Evolutionary conservation across 306 rosid genomes (phyloP).

Genomic region (Ormosia semicastrata): DNA sequence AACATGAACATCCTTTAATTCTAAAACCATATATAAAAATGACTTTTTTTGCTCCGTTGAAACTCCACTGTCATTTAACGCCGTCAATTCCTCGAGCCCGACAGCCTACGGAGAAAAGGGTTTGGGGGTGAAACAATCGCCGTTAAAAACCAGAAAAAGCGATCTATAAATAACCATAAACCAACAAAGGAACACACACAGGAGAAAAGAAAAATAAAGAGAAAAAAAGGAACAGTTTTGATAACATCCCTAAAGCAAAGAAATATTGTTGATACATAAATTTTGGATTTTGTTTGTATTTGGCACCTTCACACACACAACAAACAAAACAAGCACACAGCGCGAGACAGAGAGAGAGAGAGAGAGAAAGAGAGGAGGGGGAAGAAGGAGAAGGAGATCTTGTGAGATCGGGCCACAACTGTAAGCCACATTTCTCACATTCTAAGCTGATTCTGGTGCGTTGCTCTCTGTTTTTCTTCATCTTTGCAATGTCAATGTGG

Average conservation of each 20-base stretch:
- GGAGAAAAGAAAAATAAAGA: not conserved
- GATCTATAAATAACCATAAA: conserved; percentile 48
- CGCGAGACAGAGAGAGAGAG: not conserved
- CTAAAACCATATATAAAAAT: not conserved
- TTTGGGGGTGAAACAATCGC: not conserved
- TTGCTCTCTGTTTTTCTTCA: not conserved
- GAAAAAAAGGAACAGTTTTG: conserved; percentile 18
- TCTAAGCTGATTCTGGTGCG: conserved; percentile 35
- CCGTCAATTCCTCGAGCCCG: conserved; percentile 18
- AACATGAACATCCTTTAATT: not conserved
- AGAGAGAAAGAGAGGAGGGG: not conserved
- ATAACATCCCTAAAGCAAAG: conserved; percentile 26
- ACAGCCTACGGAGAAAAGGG: not conserved
- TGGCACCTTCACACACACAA: conserved; percentile 27
- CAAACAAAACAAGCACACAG: conserved; percentile 18
- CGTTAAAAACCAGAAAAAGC: conserved; percentile 38
- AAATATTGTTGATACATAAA: conserved; percentile 36
- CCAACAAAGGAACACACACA: conserved; percentile 20
- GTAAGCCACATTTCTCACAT: conserved; percentile 34
- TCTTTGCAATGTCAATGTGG: conserved; percentile 54
- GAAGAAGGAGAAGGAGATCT: conserved; percentile 45
- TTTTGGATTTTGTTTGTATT: conserved; percentile 38
- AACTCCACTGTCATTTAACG: conserved; percentile 23
- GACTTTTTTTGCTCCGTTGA: conserved; percentile 2
- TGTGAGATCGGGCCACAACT: conserved; percentile 54